Base-by-base conservation (phyloP, 2,329 filamentous ascomycete genomes). In the Penicillium rolfsii region DNA sequence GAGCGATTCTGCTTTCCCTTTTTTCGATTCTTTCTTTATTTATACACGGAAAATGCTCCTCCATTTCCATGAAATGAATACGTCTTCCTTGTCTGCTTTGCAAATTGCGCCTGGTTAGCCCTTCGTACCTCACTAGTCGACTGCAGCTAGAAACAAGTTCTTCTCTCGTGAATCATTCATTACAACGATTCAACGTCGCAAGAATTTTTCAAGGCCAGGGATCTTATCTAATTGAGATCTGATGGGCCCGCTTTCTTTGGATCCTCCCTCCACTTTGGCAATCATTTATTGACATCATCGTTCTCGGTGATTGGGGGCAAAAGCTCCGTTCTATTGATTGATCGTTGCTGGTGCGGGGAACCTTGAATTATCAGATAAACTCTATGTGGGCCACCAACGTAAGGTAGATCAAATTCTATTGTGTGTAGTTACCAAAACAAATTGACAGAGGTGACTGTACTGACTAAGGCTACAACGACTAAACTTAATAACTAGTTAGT, bases 1-100 rank as follows among this genome's bases (percentile, higher is more conserved):
- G 60, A 67, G 52, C 55, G 43, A 36, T 57, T 52, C 55, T 43
- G 46, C 58, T 49, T 64, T 53, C 30, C 43, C 54, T 35, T 36
- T 24, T 60, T 53, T 11, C 35, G 5, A 61, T 50, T 40, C 22
- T 38, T 19, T 16, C 33, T 19, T 28, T 40, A 14, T 19, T 59
- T 54, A 57, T 53, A 30, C 11, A n/a, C 19, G 12, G 24, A 53
- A 40, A 53, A 24, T 14, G 19, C 5, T 53, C 35, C 33, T 38
- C 61, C 6, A 4, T 50, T 35, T 8, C 19, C 28, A 14, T 14
- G 5, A 46, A n/a, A 28, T 46, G 14, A 5, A n/a, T 11, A 28
- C 14, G 9, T 43, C 19, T 24, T 22, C 19, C 19, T 22, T 22
- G 3, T 46, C 24, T n/a, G 2, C 14, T 8, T 28, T 12, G 3